Evolutionary conservation across 768 basidiomycete species (phyloP).

Genomic region (Boletus edulis): DNA sequence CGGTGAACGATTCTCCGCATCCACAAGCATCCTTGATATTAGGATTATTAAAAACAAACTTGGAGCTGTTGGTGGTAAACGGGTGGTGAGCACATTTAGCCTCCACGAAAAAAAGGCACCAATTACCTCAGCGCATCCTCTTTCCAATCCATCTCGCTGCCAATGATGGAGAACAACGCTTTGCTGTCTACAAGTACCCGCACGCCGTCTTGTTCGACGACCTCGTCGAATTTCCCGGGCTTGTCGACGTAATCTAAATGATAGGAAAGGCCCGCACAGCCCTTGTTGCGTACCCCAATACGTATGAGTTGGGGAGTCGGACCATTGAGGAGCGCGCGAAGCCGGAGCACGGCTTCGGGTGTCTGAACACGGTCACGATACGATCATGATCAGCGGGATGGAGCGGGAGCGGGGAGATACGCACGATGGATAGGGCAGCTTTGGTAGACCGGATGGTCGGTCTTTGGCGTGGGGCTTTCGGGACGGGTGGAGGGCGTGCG

Average conservation of each 20-base stretch:
- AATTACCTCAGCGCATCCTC: slow-evolving; percentile 83
- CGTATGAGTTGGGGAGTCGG: slow-evolving; percentile 91
- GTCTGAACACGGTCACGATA: slow-evolving; percentile 48
- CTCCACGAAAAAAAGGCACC: background rate
- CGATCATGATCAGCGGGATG: background rate
- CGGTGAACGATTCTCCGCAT: slow-evolving; percentile 89
- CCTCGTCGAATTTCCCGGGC: slow-evolving; percentile 90
- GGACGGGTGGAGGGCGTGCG: slow-evolving; percentile 67
- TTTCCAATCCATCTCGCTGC: slow-evolving; percentile 98
- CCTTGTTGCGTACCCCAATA: slow-evolving; percentile 95
- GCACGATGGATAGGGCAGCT: slow-evolving; percentile 76
- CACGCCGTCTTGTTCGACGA: slow-evolving; percentile 94
- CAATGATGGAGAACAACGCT: slow-evolving; percentile 96
- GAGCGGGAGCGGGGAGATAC: background rate
- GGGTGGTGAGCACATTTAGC: slow-evolving; percentile 1
- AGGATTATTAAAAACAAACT: slow-evolving; percentile 84
- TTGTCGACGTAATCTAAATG: slow-evolving; percentile 94
- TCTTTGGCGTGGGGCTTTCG: slow-evolving; percentile 60
- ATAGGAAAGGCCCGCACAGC: slow-evolving; percentile 84
- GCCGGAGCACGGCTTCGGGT: slow-evolving; percentile 68
- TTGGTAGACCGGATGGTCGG: slow-evolving; percentile 70
- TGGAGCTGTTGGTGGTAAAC: slow-evolving; percentile 49
- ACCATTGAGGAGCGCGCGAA: slow-evolving; percentile 69
- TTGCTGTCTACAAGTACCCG: slow-evolving; percentile 94
- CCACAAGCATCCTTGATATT: slow-evolving; percentile 95